These are phyloP conservation scores for Plasmodiophora brassicae DNA, from an alignment of 208 protist genomes.

Conservation along the genomic window DNA sequence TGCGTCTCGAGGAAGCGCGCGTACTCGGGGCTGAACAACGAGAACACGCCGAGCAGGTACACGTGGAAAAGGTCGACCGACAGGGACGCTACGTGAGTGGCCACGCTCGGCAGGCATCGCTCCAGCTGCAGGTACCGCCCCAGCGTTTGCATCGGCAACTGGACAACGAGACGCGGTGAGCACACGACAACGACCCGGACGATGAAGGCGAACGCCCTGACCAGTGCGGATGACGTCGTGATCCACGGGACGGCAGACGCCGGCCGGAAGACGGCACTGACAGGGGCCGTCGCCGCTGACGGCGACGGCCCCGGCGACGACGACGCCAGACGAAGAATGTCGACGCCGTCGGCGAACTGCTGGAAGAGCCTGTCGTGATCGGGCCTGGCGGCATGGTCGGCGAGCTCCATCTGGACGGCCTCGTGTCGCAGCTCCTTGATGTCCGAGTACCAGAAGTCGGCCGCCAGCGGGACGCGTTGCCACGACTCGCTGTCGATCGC, in stretches of 20 bases:
- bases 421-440: constrained; percentile 1
- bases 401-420: background rate
- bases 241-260: too few relatives aligned
- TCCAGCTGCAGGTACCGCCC: background rate
- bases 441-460: background rate
- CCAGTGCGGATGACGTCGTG: background rate
- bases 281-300: too few relatives aligned
- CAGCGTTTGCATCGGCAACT: background rate
- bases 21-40: background rate
- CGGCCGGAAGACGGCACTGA: too few relatives aligned
- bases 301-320: too few relatives aligned
- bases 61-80: background rate
- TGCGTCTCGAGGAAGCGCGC: background rate
- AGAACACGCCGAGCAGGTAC: background rate
- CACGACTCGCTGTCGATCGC: background rate
- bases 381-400: background rate
- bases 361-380: background rate
- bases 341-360: background rate
- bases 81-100: background rate
- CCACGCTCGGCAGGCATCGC: background rate
- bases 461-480: background rate
- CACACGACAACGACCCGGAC: background rate
- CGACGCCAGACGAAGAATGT: background rate
- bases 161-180: background rate
- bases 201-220: background rate